phyloP scores from a whole-genome alignment of 495 filamentous ascomycete species.

The Podospora didyma region DNA sequence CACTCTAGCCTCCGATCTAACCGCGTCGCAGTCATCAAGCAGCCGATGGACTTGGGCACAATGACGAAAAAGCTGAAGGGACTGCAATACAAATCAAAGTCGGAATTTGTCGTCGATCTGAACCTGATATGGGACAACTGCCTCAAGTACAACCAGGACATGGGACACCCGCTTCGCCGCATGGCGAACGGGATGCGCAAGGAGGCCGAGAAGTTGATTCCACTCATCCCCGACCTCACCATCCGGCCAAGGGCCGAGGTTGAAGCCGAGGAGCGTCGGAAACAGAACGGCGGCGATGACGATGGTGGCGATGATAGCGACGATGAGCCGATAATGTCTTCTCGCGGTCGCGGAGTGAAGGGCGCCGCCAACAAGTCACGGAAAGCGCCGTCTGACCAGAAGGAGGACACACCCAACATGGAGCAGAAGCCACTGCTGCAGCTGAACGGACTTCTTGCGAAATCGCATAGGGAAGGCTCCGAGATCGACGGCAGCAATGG shows the following conservation, averaged over 20 bases:
- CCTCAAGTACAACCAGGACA: slow-evolving; percentile 88
- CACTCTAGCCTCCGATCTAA: slow-evolving; percentile 17
- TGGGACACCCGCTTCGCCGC: slow-evolving; percentile 80
- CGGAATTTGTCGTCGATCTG: slow-evolving; percentile 88
- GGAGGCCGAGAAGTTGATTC: slow-evolving; percentile 91
- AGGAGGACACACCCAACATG: slow-evolving; percentile 72
- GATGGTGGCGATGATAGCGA: slow-evolving; percentile 87
- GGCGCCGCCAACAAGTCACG: slow-evolving; percentile 68
- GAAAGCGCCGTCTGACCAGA: slow-evolving; percentile 69
- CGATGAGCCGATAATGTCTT: slow-evolving; percentile 97
- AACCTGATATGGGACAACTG: slow-evolving; percentile 97
- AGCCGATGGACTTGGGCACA: slow-evolving; percentile 94
- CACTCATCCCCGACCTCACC: slow-evolving; percentile 87
- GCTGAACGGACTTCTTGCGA: slow-evolving; percentile 48
- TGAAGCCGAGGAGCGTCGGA: slow-evolving; percentile 88
- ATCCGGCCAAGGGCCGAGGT: slow-evolving; percentile 90
- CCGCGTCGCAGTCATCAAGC: slow-evolving; percentile 71
- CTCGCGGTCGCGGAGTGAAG: slow-evolving; percentile 77
- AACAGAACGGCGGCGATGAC: slow-evolving; percentile 72
- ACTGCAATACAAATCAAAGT: slow-evolving; percentile 84
- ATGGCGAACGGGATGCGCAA: slow-evolving; percentile 96
- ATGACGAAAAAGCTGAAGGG: slow-evolving; percentile 98
- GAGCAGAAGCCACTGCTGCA: slow-evolving; percentile 58
- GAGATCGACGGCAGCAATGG: slow-evolving; percentile 70
- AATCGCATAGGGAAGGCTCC: slow-evolving; percentile 46